Evolutionary conservation across 2,329 filamentous ascomycete species (phyloP).

Genomic region (Daldinia sp.): DNA sequence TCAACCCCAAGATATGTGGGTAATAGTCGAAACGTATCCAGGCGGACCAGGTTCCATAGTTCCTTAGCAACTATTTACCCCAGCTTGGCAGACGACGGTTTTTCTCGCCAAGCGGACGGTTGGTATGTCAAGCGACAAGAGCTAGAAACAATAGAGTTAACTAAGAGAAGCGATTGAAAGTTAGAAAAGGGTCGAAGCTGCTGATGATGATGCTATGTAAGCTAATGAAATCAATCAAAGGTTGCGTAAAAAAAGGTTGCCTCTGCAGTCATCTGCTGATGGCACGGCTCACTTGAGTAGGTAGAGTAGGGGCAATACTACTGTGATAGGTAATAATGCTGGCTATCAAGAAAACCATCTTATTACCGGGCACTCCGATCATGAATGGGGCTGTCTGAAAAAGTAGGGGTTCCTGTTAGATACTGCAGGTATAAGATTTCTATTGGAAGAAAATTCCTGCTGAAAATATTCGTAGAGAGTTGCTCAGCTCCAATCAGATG

Average conservation of each 20-base stretch:
- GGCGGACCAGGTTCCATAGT: conserved; percentile 2
- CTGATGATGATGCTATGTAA: background rate
- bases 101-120: conserved; percentile 13
- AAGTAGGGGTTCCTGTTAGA: background rate
- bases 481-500: background rate
- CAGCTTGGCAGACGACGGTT: conserved; percentile 19
- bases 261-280: background rate
- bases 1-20: conserved; percentile 18
- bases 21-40: conserved; percentile 24
- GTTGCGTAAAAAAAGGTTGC: background rate
- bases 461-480: background rate
- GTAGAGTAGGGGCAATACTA: background rate
- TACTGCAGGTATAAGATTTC: background rate
- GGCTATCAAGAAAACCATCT: background rate
- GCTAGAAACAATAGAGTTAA: background rate
- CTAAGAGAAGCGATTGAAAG: background rate
- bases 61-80: conserved; percentile 9
- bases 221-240: background rate
- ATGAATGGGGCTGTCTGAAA: background rate
- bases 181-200: background rate
- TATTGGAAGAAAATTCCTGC: background rate
- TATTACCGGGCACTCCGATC: background rate
- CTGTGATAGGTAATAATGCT: background rate
- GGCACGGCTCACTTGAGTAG: background rate
- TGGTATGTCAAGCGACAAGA: conserved; percentile 8